Evolutionary conservation across 495 filamentous ascomycete genomes (phyloP), one percentile per base, ranked within the genome.

Genomic region (Talaromyces thailandensis): DNA sequence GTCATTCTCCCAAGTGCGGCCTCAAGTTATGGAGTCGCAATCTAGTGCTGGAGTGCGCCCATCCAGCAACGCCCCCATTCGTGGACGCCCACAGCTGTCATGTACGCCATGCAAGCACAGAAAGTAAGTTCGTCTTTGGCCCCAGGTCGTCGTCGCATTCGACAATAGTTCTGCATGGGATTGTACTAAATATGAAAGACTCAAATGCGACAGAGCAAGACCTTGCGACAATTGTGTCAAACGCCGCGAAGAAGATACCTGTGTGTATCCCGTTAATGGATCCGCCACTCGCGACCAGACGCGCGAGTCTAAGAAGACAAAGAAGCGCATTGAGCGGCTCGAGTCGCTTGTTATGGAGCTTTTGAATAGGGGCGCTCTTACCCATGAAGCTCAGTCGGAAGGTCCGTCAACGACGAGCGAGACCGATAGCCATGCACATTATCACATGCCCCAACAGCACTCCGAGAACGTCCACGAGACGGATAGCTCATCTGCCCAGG

Each of bases 61-160:
- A 8, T 9, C 43, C n/a, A 40, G 12, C 35, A 52, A 31, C 29
- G 59, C 59, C 12, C 45, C 59, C 6, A 52, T 61, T 28, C 40
- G 59, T 6, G 59, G 59, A 23, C 59, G 59, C 26, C 59, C 59
- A 28, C 76, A 81, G 60, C 75, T 82, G 48, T 83, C 81, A 9
- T 83, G 81, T 68, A 83, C 79, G 14, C 73, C 74, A n/a, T 83
- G 81, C 65, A 72, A 80, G 63, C 72, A 68, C 53, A 76, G 79
- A 58, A 83, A 83, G 81, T 81, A 67, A 63, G 78, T 40, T 28
- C 24, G 11, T 23, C 26, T 55, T 26, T 52, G 24, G 51, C 9
- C 24, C 7, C 26, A 55, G 23, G 28, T 11, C n/a, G 6, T 53
- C 50, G 16, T 11, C 11, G 7, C 26, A 16, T 11, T 12, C 23